A percentile compares a stretch with the other conserved stretches of the same genome.
These are phyloP conservation scores for Heterobasidion annosum DNA, from an alignment of 1,284 basidiomycete genomes.

Conservation along the genomic window DNA sequence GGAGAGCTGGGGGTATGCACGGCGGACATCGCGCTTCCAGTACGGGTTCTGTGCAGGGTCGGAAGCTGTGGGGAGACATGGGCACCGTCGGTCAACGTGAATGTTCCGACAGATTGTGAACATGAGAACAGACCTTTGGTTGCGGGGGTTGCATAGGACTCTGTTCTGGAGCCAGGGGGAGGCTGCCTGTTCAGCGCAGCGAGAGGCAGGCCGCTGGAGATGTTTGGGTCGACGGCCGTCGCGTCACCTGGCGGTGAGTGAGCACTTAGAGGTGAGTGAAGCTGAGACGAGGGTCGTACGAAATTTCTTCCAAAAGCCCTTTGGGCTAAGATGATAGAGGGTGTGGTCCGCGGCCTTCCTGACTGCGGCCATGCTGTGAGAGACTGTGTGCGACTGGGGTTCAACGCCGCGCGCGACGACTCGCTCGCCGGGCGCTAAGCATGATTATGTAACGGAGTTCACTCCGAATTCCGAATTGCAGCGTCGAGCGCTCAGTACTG, in stretches of 20 bases:
- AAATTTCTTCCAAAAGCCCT: conserved; percentile 93
- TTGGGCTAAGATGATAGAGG: conserved; percentile 79
- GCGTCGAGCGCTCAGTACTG: too few relatives aligned
- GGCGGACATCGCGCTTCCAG: conserved; percentile 91
- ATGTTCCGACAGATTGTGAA: background rate
- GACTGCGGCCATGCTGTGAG: conserved; percentile 42
- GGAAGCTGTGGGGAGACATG: conserved; percentile 42
- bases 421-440: too few relatives aligned
- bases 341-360: conserved; percentile 77
- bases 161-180: conserved; percentile 79
- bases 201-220: conserved; percentile 87
- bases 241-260: conserved; percentile 49
- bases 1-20: conserved; percentile 83
- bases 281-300: conserved; percentile 38
- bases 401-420: background rate
- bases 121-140: conserved; percentile 57
- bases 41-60: conserved; percentile 83
- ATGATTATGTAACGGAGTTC: conserved; percentile 1
- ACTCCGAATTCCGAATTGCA: background rate
- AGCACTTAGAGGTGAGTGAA: background rate
- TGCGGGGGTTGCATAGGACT: conserved; percentile 80
- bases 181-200: conserved; percentile 71
- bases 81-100: conserved; percentile 2
- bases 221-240: conserved; percentile 78
- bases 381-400: background rate